These are phyloP conservation scores for Globisporangium emineosum DNA, from an alignment of 352 stramenopile species.

Conservation along the genomic window DNA sequence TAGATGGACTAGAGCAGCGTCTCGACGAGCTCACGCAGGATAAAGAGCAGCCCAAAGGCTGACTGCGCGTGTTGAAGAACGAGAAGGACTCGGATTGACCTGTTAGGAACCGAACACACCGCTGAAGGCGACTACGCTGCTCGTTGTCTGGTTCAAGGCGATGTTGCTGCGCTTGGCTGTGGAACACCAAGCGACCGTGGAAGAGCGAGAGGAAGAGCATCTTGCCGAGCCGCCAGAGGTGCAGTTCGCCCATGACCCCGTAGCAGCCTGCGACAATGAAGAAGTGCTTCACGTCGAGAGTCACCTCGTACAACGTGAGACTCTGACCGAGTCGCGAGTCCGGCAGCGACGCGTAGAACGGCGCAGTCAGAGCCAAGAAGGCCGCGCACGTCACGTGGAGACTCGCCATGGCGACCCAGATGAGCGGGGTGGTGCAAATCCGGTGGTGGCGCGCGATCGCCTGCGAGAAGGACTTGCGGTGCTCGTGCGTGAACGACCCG, in stretches of 20 bases:
- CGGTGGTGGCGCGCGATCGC: slow-evolving; percentile 6
- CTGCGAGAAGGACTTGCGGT: neutral
- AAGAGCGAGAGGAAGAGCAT: neutral
- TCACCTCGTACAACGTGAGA: neutral
- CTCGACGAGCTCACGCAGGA: slow-evolving; percentile 6
- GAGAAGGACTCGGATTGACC: neutral
- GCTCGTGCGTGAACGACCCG: neutral
- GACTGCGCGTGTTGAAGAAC: neutral
- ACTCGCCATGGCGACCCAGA: neutral
- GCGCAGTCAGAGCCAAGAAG: neutral
- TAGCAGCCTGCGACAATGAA: neutral
- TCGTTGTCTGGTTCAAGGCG: neutral
- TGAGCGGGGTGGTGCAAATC: neutral
- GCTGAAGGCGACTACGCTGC: neutral
- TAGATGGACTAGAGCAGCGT: slow-evolving; percentile 10
- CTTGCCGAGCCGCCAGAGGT: neutral
- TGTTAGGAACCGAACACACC: neutral
- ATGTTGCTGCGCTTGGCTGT: neutral
- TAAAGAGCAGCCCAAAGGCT: neutral
- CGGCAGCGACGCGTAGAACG: neutral
- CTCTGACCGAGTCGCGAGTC: neutral
- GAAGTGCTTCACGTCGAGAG: slow-evolving; percentile 2
- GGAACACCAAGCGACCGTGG: neutral
- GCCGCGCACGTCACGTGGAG: neutral
- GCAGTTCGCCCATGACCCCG: neutral